Evolutionary conservation across 225 moss, liverwort and hornwort genomes (phyloP), one percentile per base, ranked within the genome.

Genomic region (Straminergon stramineum): DNA sequence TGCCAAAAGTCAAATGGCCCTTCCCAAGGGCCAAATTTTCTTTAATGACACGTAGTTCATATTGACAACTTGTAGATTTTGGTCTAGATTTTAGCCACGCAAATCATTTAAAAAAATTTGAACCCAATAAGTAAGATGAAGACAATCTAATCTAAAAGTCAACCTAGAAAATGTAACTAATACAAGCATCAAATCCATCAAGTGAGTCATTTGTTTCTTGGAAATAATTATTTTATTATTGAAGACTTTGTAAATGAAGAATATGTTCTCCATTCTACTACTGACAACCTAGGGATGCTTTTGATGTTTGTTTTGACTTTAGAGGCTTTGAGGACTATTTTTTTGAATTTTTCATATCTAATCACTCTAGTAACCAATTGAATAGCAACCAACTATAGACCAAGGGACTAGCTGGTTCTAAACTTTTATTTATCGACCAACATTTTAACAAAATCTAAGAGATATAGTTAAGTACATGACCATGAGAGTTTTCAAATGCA

Each of bases 401-500:
- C 9, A 10, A 74, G 11, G 31, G 32, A 12, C 31, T 12, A 32
- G 32, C 2, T 75, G 2, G 5, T 74, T 74, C 3, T 21, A 13
- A 34, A 13, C 2, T 52, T 52, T 52, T 13, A 32, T 21, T 21
- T 23, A 15, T 0, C 10, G 6, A 55, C 1, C 4, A 0, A 4
- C 6, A 6, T 37, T 23, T 15, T 55, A 52, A 55, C 5, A 6
- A 55, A 4, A 55, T 78, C 16, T 35, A 78, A 2, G 8, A 5
- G 14, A 41, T 2, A 4, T 75, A 48, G 31, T 1, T 2, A 2
- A 7, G 55, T 55, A 2, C 5, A 53, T 2, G 0, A 73, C 2
- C 4, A 34, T 53, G 14, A 34, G 12, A 53, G 13, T 21, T 76
- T 76, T 1, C 22, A 21, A 34, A 22, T 34, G 17, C 32, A 51